Conservation (phyloP, 495 filamentous ascomycete genomes). For the Amorphotheca resinae region DNA sequence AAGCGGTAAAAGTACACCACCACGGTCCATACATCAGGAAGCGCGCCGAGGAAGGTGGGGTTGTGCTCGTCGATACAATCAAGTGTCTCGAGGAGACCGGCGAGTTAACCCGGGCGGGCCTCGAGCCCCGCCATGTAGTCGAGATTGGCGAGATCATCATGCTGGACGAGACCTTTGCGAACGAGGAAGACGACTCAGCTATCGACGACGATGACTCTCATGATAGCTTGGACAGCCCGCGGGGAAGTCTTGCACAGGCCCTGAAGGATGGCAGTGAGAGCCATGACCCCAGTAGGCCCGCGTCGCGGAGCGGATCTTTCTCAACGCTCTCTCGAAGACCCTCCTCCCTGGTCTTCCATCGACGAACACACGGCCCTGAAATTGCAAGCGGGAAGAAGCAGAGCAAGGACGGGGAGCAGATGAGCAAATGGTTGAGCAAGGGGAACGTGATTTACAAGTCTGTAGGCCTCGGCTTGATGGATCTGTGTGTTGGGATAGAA, state of each 20-base stretch:
- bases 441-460: conserved; percentile 86
- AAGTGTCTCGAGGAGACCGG: conserved; percentile 77
- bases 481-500: conserved; percentile 62
- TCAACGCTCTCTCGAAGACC: conserved; percentile 1
- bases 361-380: not conserved
- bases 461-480: conserved; percentile 73
- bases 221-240: not conserved
- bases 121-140: conserved; percentile 60
- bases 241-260: conserved; percentile 8
- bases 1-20: conserved; percentile 45
- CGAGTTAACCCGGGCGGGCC: conserved; percentile 69
- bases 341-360: not conserved
- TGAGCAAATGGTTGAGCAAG: conserved; percentile 57
- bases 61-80: conserved; percentile 73
- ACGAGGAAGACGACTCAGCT: conserved; percentile 3
- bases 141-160: conserved; percentile 81
- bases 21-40: conserved; percentile 52
- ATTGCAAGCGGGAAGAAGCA: conserved; percentile 4
- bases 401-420: conserved; percentile 28
- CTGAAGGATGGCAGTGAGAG: conserved; percentile 11
- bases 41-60: conserved; percentile 58
- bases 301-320: conserved; percentile 13
- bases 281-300: conserved; percentile 1
- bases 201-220: conserved; percentile 1
- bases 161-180: conserved; percentile 37